phyloP scores from a whole-genome alignment of 257 asterid species.

The Ocimum tenuiflorum region DNA sequence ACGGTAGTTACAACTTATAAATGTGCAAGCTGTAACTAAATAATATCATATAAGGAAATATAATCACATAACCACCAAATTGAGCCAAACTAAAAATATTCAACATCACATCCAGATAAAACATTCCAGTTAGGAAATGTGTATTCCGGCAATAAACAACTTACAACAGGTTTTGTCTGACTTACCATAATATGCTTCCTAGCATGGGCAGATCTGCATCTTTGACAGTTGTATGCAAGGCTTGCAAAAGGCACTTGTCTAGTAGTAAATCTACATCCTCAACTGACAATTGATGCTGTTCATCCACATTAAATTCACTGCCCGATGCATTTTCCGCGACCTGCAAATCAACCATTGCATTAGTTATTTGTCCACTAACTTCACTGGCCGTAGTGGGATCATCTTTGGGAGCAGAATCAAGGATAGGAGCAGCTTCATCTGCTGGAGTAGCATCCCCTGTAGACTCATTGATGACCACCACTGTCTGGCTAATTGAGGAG shows the following conservation, averaged over 20 bases:
- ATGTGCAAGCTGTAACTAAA: not conserved
- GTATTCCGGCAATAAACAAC: not conserved
- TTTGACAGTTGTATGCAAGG: constrained; percentile 65
- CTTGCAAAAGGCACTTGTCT: constrained; percentile 89
- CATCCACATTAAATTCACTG: constrained; percentile 41
- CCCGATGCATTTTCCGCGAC: constrained; percentile 38
- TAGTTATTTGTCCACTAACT: constrained; percentile 41
- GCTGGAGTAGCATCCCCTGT: constrained; percentile 25
- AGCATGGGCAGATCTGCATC: constrained; percentile 89
- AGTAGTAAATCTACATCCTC: constrained; percentile 68
- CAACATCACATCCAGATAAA: not conserved
- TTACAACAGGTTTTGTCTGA: not conserved
- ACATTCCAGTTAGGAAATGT: constrained; percentile 6
- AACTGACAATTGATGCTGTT: constrained; percentile 43
- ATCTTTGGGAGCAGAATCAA: constrained; percentile 27
- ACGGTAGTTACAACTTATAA: not conserved
- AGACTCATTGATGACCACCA: constrained; percentile 30
- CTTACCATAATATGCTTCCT: constrained; percentile 86
- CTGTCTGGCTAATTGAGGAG: constrained; percentile 34
- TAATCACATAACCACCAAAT: not conserved
- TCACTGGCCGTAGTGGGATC: constrained; percentile 29
- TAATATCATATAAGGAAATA: not conserved
- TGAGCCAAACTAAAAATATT: not conserved
- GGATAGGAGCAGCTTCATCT: constrained; percentile 26
- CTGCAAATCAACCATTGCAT: constrained; percentile 45